A percentile compares a stretch with the other conserved stretches of the same genome.
phyloP scores from a whole-genome alignment of 495 filamentous ascomycete species.

The Neurospora sp. region DNA sequence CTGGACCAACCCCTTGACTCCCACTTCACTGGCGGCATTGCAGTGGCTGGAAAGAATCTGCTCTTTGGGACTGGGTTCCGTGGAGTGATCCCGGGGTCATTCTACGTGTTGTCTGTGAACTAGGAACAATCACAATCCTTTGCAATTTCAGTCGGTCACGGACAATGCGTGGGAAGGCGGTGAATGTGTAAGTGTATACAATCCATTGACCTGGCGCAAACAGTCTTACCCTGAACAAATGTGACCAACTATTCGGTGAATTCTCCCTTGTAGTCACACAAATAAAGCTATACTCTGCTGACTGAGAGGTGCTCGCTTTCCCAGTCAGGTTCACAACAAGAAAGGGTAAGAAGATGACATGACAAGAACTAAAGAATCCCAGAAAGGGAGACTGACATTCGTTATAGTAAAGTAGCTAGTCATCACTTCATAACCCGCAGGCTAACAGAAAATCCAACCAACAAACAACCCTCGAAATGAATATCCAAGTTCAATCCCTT shows the following conservation, averaged over 20 bases:
- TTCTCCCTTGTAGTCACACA: conserved; percentile 8
- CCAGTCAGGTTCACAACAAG: not conserved
- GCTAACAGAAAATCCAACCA: not conserved
- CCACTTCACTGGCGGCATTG: not conserved
- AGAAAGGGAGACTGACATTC: not conserved
- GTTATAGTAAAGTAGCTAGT: not conserved
- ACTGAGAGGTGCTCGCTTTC: not conserved
- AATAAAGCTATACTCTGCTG: too few relatives aligned
- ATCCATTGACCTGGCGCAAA: not conserved
- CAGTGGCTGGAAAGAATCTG: conserved; percentile 3
- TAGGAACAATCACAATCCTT: not conserved
- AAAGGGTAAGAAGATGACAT: not conserved
- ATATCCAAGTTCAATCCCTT: not conserved
- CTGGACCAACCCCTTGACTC: not conserved
- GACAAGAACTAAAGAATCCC: not conserved
- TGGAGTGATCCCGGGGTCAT: not conserved
- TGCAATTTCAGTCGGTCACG: too few relatives aligned
- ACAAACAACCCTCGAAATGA: not conserved
- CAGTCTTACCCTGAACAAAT: not conserved
- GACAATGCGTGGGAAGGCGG: not conserved
- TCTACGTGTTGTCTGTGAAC: conserved; percentile 1
- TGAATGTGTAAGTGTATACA: not conserved
- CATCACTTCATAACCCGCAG: not conserved
- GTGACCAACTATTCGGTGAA: conserved; percentile 6
- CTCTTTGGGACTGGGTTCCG: conserved; percentile 6